Conservation (phyloP, 1,284 basidiomycete genomes). For the Ustilago tritici region DNA sequence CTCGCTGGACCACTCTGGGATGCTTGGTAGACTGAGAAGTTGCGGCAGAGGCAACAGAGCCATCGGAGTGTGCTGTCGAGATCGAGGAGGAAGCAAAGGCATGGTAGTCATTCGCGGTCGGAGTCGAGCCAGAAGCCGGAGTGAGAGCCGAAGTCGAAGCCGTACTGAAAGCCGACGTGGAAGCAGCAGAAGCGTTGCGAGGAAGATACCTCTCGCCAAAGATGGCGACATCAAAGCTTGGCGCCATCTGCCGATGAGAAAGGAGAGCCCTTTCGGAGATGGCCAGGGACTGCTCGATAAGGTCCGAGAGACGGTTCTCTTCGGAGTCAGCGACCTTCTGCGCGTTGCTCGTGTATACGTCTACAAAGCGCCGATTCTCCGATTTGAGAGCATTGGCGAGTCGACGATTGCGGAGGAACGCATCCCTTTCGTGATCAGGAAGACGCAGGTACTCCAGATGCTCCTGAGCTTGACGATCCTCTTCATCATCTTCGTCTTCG, state of each 20-base stretch:
- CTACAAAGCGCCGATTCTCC: background rate
- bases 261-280: background rate
- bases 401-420: background rate
- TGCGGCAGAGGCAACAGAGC: background rate
- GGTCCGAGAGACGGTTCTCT: background rate
- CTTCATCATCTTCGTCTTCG: background rate
- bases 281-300: background rate
- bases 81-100: background rate
- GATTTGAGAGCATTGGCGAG: background rate
- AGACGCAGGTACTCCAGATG: background rate
- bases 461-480: background rate
- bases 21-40: background rate
- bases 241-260: background rate
- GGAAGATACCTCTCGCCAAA: background rate
- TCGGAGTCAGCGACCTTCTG: constrained; percentile 1
- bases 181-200: background rate
- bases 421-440: background rate
- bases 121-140: background rate
- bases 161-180: background rate
- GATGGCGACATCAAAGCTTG: background rate
- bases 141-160: background rate
- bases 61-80: background rate
- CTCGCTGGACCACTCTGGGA: background rate
- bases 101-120: no score
- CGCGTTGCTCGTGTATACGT: background rate